Evolutionary conservation across 169 alveolate genomes (phyloP).

Genomic region (Plasmodium knowlesi): DNA sequence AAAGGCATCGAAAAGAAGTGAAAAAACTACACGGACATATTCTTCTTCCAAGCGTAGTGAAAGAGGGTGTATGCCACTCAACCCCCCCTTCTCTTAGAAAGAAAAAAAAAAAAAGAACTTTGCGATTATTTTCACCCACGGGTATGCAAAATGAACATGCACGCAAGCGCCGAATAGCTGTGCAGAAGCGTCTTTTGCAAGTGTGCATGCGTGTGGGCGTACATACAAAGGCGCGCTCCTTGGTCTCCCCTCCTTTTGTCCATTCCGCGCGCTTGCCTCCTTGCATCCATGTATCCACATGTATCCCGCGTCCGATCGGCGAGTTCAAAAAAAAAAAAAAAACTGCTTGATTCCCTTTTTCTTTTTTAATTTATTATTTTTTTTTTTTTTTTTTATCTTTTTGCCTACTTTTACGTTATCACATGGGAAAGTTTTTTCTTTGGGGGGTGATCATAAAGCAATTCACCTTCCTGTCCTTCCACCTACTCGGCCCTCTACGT

Average conservation of each 20-base stretch:
- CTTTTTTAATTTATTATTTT: background rate
- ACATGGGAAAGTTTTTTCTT: background rate
- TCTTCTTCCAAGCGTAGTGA: background rate
- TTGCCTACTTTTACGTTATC: background rate
- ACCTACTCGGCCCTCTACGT: background rate
- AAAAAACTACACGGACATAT: background rate
- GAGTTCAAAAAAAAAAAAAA: background rate
- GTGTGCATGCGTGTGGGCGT: background rate
- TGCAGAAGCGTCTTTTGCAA: background rate
- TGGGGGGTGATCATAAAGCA: background rate
- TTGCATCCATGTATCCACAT: background rate
- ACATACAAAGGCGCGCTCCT: background rate
- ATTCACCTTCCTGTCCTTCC: background rate
- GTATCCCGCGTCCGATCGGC: background rate
- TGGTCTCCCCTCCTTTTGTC: background rate
- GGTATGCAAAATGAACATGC: background rate
- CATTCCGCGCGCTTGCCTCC: background rate
- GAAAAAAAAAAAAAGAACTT: too few species aligned
- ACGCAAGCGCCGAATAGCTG: background rate
- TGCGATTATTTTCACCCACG: background rate
- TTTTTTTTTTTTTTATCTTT: too few species aligned
- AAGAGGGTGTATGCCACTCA: background rate
- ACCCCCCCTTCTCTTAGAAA: background rate
- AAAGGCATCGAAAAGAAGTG: background rate
- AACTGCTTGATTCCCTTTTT: background rate